Evolutionary conservation across 2,329 filamentous ascomycete species (phyloP).

Genomic region (Fusarium sp.): DNA sequence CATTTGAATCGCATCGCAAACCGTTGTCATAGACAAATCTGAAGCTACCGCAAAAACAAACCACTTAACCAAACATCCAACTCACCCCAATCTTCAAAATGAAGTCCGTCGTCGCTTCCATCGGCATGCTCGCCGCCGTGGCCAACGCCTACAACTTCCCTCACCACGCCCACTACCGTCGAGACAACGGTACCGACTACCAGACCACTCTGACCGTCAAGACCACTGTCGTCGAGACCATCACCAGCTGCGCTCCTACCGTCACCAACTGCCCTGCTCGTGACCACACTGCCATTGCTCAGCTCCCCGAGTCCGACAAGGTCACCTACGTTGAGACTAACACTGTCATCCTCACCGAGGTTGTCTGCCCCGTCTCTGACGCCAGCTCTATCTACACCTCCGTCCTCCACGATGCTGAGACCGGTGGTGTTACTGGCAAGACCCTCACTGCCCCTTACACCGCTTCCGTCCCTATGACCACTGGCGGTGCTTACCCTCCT

Average conservation of each 20-base stretch:
- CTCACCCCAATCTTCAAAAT: conserved; percentile 53
- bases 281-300: conserved; percentile 49
- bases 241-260: conserved; percentile 68
- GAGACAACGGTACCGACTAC: conserved; percentile 46
- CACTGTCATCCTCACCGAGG: conserved; percentile 55
- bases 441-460: conserved; percentile 42
- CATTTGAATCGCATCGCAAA: conserved; percentile 34
- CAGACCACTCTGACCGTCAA: conserved; percentile 61
- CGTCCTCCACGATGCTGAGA: conserved; percentile 51
- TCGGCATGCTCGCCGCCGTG: conserved; percentile 60
- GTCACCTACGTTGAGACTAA: conserved; percentile 52
- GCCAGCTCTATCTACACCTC: conserved; percentile 56
- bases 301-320: conserved; percentile 53
- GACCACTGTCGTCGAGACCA: conserved; percentile 66
- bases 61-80: conserved; percentile 22
- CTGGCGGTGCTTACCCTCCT: conserved; percentile 52
- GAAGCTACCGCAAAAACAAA: conserved; percentile 29
- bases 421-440: conserved; percentile 53
- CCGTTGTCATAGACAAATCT: conserved; percentile 43
- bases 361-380: conserved; percentile 60
- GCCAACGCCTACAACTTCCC: conserved; percentile 56
- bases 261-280: conserved; percentile 66
- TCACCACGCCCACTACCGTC: conserved; percentile 49
- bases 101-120: conserved; percentile 58
- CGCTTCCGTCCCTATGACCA: conserved; percentile 43